Base-by-base conservation (phyloP, 345 rosid species). In the Euclidium syriacum region DNA sequence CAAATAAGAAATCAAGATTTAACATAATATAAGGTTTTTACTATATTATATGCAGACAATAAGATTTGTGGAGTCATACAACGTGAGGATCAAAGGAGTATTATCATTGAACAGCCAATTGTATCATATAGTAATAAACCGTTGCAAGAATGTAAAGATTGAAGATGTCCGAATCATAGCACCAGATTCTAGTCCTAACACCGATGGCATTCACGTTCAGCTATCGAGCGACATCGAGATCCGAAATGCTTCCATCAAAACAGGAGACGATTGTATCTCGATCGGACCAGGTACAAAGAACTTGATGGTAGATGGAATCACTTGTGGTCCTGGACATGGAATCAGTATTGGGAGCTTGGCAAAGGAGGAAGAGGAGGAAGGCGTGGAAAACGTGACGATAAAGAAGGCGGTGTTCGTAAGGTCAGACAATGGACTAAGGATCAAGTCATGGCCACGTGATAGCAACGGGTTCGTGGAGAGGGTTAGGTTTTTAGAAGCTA, bases 281-380 rank as follows among this genome's bases (percentile, higher is more conserved):
- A 65, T 85, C 8, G 84, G 88, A 14, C 82, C 81, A 0, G 91
- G 87, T 18, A 66, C 84, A 17, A 63, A 74, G 20, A 73, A 80
- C 54, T 35, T 80, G 6, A 73, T 82, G 82, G 71, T 85, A 24
- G 81, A 82, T 62, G 52, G 70, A 38, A 38, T 82, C 27, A 34
- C 64, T 0, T 85, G 91, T 25, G 91, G 91, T 29, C 91, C 91
- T 4, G 91, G 87, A 5, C 91, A 85, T 43, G 86, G 90, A 10
- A 81, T 84, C 52, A 83, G 95, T 72, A 84, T 82, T 32, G 86
- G 90, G 26, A 82, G 84, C 57, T 54, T 82, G 49, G 95, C 52
- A 0, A 82, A 74, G 67, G 71, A 62, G 1, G 2, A 7, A 42
- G 46, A 79, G 1, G 86, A 84, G 57, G 43, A 69, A n/a, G 95